These are phyloP conservation scores for Annulohypoxylon stygium DNA, from an alignment of 495 filamentous ascomycete species.

Conservation along the genomic window DNA sequence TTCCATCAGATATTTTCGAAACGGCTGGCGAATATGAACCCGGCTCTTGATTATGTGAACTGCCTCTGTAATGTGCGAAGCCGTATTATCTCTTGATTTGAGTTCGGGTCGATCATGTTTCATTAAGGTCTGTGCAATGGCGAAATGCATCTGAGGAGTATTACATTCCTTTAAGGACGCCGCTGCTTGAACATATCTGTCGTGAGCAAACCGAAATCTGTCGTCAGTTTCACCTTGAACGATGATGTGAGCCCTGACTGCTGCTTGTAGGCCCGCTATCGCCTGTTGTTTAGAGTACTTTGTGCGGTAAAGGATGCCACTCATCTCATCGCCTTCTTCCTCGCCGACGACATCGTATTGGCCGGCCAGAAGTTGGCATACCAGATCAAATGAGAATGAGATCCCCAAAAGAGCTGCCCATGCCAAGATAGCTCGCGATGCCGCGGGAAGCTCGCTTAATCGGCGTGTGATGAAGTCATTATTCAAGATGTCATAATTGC, in stretches of 20 bases:
- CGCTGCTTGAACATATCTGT: conserved; percentile 83
- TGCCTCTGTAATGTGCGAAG: conserved; percentile 80
- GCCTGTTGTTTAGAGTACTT: conserved; percentile 65
- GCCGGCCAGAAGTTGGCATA: conserved; percentile 80
- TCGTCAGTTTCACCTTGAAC: conserved; percentile 83
- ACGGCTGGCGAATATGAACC: conserved; percentile 70
- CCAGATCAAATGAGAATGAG: conserved; percentile 81
- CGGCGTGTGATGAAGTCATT: conserved; percentile 82
- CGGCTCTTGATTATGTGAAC: conserved; percentile 76
- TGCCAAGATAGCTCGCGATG: conserved; percentile 80
- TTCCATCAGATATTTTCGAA: conserved; percentile 78
- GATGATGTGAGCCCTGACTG: conserved; percentile 81
- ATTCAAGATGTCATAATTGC: conserved; percentile 81
- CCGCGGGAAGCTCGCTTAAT: conserved; percentile 78
- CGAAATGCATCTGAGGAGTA: conserved; percentile 84
- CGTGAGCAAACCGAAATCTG: conserved; percentile 80
- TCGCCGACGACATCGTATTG: conserved; percentile 71
- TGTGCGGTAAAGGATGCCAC: conserved; percentile 37
- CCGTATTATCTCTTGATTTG: conserved; percentile 72
- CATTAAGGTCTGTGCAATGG: conserved; percentile 82
- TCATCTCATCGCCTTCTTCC: conserved; percentile 29
- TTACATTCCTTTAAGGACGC: conserved; percentile 76
- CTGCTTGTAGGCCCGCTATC: conserved; percentile 80
- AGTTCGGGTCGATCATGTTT: conserved; percentile 72
- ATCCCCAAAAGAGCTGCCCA: conserved; percentile 87